Base-by-base conservation (phyloP, 495 filamentous ascomycete species). In the Penicillium cosmopolitanum region DNA sequence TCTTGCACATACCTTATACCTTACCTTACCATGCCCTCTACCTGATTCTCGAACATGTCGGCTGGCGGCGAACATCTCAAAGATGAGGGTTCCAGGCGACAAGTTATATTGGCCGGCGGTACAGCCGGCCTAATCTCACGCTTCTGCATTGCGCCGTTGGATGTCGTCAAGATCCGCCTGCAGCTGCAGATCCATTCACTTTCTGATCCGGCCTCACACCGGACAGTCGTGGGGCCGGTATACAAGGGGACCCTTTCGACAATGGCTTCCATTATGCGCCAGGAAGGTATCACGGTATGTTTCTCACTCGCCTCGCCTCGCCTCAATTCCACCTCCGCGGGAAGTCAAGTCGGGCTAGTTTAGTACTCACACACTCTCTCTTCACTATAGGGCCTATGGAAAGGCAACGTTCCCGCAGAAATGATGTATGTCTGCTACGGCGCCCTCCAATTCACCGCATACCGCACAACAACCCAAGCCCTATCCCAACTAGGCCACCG, bases 161-260 rank as follows among this genome's bases (percentile, higher is more conserved):
- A 97, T 73, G 93, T 97, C 58, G 86, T 96, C 76, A 97, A 97
- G 80, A 97, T 97, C 76, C 89, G 93, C n/a, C 87, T 96, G 48
- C 93, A 97, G 68, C 83, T 97, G 38, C 92, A 96, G 75, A 86
- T 87, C 50, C 89, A 92, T 76, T 91, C 92, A 16, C 84, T 89
- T 57, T 85, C 85, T 54, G 87, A 90, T 64, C 87, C 89, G 5
- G 64, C 81, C 3, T 82, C 84, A 23, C 77, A 83, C 54, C 66
- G 64, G 48, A 65, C 76, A 67, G 71, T 83, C 50, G 72, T 75
- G 53, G 86, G 87, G 8, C 90, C 89, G 42, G 74, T 89, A 15
- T 93, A 92, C 76, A 89, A 87, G 67, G 92, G 92, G 60, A 95
- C 93, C 0, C 56, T 93, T 15, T 80, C 83, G 13, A 96, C 94